Base-by-base conservation (phyloP, 495 filamentous ascomycete species). In the Penicillium longicatenatum region DNA sequence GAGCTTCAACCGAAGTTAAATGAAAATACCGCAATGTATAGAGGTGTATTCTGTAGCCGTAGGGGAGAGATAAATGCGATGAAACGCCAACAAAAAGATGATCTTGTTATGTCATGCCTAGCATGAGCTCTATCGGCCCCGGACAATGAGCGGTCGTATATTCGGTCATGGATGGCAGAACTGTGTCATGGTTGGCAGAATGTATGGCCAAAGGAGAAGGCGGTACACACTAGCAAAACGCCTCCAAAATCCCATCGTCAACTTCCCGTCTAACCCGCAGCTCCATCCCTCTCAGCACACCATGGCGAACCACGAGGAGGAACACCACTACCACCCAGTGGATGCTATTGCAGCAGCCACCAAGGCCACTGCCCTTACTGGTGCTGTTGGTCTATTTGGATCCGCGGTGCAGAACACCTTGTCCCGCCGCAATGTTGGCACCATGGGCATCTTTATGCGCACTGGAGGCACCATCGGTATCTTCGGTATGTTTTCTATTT, bases 391-490 rank as follows among this genome's bases (percentile, higher is more conserved):
- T 61, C 71, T 88, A 42, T 77, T 90, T 67, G 66, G 86, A 51
- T 86, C 93, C 6, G 89, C 90, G 29, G 79, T 93, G 50, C 91
- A 92, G 76, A 97, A 95, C 74, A 88, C 92, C 30, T 82, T 97
- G 53, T 79, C 84, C 17, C 91, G 84, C 73, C 82, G 82, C 62
- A 95, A 96, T 70, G 79, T 94, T 51, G 88, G 90, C 45, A 81
- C 84, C 20, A 84, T 82, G 76, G 87, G 89, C 59, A 81, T 96
- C 45, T 85, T 98, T 71, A 88, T 88, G 14, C 82, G 85, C 60
- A 83, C 78, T 42, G 89, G 90, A 31, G 74, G 82, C 52, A 85
- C 83, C 22, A 86, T 89, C 67, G 84, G 75, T 50, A 66, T 84
- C 17, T 88, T 88, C 62, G 85, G 89, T 92, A 80, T 55, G 79